These are phyloP conservation scores for Pichia sp. DNA, from an alignment of 1,139 yeast species.

Conservation along the genomic window DNA sequence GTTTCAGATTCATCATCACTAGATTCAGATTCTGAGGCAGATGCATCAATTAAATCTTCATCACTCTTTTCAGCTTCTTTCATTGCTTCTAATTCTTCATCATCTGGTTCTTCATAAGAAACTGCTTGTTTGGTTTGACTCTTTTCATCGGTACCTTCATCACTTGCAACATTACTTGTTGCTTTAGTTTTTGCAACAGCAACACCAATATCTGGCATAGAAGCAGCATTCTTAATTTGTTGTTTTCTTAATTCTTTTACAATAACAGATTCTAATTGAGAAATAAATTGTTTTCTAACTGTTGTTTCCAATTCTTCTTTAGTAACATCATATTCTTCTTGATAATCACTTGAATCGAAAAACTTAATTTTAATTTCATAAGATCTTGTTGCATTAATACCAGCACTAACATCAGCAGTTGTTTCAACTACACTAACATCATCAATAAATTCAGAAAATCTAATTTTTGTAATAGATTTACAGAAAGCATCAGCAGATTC, in stretches of 20 bases:
- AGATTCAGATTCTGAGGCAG: conserved; percentile 35
- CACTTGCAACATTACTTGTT: conserved; percentile 35
- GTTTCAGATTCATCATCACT: conserved; percentile 34
- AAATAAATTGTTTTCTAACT: conserved; percentile 59
- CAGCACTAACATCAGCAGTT: conserved; percentile 50
- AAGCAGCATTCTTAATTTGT: conserved; percentile 41
- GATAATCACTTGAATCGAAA: conserved; percentile 72
- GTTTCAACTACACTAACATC: conserved; percentile 83
- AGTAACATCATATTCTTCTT: conserved; percentile 80
- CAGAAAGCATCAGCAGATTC: conserved; percentile 89
- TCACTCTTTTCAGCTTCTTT: conserved; percentile 70
- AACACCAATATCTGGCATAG: conserved; percentile 61
- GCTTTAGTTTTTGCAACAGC: conserved; percentile 56
- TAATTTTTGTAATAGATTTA: conserved; percentile 79
- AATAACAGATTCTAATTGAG: conserved; percentile 64
- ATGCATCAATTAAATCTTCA: conserved; percentile 46
- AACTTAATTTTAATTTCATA: conserved; percentile 71
- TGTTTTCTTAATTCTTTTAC: conserved; percentile 80
- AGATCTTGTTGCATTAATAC: conserved; percentile 56
- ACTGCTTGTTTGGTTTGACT: conserved; percentile 75
- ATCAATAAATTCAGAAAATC: conserved; percentile 84
- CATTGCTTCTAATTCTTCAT: conserved; percentile 84
- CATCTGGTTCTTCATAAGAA: conserved; percentile 92
- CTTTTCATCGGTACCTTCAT: conserved; percentile 59
- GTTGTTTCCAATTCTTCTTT: conserved; percentile 72